Evolutionary conservation across 805 yeast species (phyloP).

Genomic region (Yamadazyma phyllophila): DNA sequence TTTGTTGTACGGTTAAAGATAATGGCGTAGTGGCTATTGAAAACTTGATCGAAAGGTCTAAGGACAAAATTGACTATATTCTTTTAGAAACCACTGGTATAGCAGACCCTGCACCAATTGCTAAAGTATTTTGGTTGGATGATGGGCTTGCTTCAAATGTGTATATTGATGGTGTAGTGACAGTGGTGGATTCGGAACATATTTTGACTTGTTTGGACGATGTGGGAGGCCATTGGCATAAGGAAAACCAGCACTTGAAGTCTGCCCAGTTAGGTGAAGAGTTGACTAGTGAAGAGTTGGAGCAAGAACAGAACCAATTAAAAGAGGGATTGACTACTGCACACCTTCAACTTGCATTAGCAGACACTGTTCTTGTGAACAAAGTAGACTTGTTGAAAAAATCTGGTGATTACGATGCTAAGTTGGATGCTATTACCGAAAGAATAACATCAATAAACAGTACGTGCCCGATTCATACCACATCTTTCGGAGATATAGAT

Average conservation of each 20-base stretch:
- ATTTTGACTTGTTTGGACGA: conserved; percentile 68
- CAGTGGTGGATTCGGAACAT: conserved; percentile 78
- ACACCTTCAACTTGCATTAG: conserved; percentile 83
- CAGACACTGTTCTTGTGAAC: conserved; percentile 79
- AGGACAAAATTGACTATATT: conserved; percentile 82
- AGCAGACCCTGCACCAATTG: conserved; percentile 97
- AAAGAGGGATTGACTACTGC: conserved; percentile 68
- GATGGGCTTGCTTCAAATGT: conserved; percentile 82
- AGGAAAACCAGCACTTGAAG: conserved; percentile 30
- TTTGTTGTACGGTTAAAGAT: conserved; percentile 95
- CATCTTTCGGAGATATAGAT: conserved; percentile 75
- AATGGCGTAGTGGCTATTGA: conserved; percentile 95
- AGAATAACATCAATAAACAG: conserved; percentile 59
- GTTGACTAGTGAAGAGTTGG: conserved; percentile 25
- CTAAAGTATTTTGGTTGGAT: conserved; percentile 96
- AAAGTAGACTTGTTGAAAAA: conserved; percentile 58
- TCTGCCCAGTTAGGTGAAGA: conserved; percentile 18
- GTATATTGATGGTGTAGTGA: conserved; percentile 86
- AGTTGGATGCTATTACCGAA: conserved; percentile 28
- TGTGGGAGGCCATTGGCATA: conserved; percentile 68
- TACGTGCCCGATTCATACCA: conserved; percentile 62
- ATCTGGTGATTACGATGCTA: conserved; percentile 1
- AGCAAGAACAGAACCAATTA: conserved; percentile 28
- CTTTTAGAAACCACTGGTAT: conserved; percentile 91
- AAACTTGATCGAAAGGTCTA: conserved; percentile 68